Percentiles rank a stretch among this genome's conserved stretches.
phyloP scores from a whole-genome alignment of 225 moss, liverwort and hornwort genomes.

The Lunularia cruciata region DNA sequence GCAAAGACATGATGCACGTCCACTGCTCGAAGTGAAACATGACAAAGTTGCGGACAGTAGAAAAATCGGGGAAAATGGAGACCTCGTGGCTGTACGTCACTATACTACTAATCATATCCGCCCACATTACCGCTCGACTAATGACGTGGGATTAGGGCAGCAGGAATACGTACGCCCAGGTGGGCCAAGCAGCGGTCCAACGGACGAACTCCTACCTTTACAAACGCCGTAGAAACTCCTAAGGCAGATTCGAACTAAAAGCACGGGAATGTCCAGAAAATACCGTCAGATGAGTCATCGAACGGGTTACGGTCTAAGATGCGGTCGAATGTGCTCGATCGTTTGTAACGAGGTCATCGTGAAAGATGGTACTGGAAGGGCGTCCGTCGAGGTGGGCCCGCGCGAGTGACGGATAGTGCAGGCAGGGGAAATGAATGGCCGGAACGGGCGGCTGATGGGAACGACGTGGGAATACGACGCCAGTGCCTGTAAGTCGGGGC shows the following conservation, averaged over 20 bases:
- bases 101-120: not conserved
- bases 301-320: slow-evolving; percentile 1
- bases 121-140: not conserved
- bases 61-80: not conserved
- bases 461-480: slow-evolving; percentile 4
- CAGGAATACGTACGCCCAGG: not conserved
- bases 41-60: slow-evolving; percentile 10
- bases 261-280: not conserved
- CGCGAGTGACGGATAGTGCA: not conserved
- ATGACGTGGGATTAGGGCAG: slow-evolving; percentile 8
- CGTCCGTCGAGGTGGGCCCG: slow-evolving; percentile 13
- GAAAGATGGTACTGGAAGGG: slow-evolving; percentile 1
- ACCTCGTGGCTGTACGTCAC: slow-evolving; percentile 1
- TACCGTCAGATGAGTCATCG: slow-evolving; percentile 5
- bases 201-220: not conserved
- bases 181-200: not conserved
- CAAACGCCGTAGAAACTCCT: not conserved
- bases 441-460: not conserved
- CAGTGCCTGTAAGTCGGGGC: not conserved
- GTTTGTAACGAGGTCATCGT: slow-evolving; percentile 5
- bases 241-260: not conserved
- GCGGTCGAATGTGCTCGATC: slow-evolving; percentile 6
- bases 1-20: slow-evolving; percentile 18
- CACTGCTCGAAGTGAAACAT: not conserved
- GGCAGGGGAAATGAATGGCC: slow-evolving; percentile 14